A percentile compares a stretch with the other conserved stretches of the same genome.
Conservation (phyloP, 495 filamentous ascomycete species). For the Trichoderma erinaceum region DNA sequence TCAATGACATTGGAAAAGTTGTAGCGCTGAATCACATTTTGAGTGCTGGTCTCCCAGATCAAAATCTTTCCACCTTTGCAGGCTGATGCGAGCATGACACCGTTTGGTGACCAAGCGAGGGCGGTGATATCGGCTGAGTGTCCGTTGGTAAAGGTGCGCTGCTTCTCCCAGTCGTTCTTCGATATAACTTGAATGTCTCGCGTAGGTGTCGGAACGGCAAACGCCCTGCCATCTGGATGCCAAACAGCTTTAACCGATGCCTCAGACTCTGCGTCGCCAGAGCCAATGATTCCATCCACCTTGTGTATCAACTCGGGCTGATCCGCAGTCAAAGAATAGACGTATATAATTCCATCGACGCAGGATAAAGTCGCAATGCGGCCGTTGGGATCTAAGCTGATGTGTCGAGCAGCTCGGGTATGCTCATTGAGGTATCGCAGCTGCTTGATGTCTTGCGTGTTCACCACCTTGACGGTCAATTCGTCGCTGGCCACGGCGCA, state of each 20-base stretch:
- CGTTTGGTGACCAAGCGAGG: constrained; percentile 89
- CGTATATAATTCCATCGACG: constrained; percentile 77
- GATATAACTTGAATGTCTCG: constrained; percentile 84
- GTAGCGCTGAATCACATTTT: constrained; percentile 65
- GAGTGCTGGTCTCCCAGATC: constrained; percentile 85
- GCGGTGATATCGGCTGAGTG: constrained; percentile 85
- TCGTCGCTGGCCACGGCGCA: constrained; percentile 96
- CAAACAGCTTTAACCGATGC: constrained; percentile 70
- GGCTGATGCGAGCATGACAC: constrained; percentile 76
- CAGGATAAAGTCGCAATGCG: constrained; percentile 73
- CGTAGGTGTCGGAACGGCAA: constrained; percentile 77
- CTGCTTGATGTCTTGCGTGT: constrained; percentile 65
- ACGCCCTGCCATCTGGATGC: constrained; percentile 93
- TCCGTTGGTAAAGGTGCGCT: constrained; percentile 66
- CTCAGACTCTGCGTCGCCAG: constrained; percentile 71
- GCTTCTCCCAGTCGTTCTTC: constrained; percentile 76
- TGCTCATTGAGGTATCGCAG: constrained; percentile 74
- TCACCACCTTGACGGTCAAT: constrained; percentile 80
- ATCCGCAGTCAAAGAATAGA: constrained; percentile 78
- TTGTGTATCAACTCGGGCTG: constrained; percentile 74
- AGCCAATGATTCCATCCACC: constrained; percentile 77
- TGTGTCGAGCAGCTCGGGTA: constrained; percentile 75
- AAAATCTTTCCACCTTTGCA: constrained; percentile 75
- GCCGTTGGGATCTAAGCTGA: constrained; percentile 80
- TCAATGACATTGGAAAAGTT: constrained; percentile 76